Evolutionary conservation across 352 stramenopile genomes (phyloP).

Genomic region (Pythium phragmiticola): DNA sequence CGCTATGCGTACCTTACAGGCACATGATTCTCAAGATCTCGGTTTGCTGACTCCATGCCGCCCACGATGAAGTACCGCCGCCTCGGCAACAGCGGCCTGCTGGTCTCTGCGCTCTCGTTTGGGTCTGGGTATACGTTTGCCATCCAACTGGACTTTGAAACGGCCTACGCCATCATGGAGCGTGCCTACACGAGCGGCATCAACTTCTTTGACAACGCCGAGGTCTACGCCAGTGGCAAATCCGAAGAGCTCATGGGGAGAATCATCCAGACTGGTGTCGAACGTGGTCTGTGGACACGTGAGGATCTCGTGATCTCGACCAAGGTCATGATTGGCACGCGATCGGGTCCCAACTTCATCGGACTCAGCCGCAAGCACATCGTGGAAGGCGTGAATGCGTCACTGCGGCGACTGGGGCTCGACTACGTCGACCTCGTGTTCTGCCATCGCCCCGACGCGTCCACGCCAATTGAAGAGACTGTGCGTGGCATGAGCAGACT

Average conservation of each 20-base stretch:
- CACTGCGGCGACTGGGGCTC: slow-evolving; percentile 47
- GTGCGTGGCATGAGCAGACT: slow-evolving; percentile 28
- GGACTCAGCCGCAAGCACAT: slow-evolving; percentile 29
- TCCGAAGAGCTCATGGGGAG: slow-evolving; percentile 51
- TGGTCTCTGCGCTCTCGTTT: slow-evolving; percentile 49
- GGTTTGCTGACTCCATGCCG: neutral
- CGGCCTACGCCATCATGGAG: slow-evolving; percentile 48
- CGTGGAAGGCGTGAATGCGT: slow-evolving; percentile 43
- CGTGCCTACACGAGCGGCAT: slow-evolving; percentile 51
- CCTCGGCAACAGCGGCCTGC: slow-evolving; percentile 43
- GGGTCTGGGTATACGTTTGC: slow-evolving; percentile 48
- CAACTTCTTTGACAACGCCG: slow-evolving; percentile 69
- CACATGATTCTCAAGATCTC: neutral
- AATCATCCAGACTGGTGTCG: slow-evolving; percentile 45
- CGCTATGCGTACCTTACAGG: too few relatives aligned
- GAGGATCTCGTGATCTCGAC: slow-evolving; percentile 67
- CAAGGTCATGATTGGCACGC: slow-evolving; percentile 58
- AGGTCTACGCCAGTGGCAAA: slow-evolving; percentile 42
- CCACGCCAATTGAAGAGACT: slow-evolving; percentile 23
- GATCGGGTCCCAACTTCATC: slow-evolving; percentile 34
- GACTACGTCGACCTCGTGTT: slow-evolving; percentile 68
- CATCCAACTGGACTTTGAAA: slow-evolving; percentile 42
- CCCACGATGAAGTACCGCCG: slow-evolving; percentile 50
- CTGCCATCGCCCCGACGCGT: slow-evolving; percentile 55
- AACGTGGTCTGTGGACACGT: slow-evolving; percentile 35